Evolutionary conservation across 176 grass and related monocot species (phyloP).

Genomic region (Oryza longistaminata): DNA sequence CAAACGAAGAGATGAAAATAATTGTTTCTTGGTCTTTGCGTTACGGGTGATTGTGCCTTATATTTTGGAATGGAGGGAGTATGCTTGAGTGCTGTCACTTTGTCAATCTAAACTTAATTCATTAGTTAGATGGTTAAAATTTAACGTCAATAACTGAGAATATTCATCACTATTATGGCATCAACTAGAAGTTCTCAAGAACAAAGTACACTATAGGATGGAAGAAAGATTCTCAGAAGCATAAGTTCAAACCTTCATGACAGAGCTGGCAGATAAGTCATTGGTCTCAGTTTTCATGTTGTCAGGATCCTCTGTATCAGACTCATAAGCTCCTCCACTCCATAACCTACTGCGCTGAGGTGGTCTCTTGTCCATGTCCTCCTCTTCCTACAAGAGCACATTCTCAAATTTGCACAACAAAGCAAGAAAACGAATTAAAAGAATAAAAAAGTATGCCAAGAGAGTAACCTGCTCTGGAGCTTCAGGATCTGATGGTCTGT

Average conservation of each 20-base stretch:
- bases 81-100: neutral
- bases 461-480: constrained; percentile 63
- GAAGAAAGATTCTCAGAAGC: neutral
- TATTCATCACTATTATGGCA: neutral
- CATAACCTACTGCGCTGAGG: constrained; percentile 64
- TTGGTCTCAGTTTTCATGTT: constrained; percentile 28
- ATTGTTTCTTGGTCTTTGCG: no score
- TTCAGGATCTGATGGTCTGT: constrained; percentile 67
- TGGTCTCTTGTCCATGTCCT: constrained; percentile 65
- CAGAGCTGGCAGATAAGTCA: constrained; percentile 35
- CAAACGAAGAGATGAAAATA: no score
- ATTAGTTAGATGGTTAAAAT: neutral
- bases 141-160: constrained; percentile 7
- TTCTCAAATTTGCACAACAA: constrained; percentile 37
- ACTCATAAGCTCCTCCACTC: constrained; percentile 69
- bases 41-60: no score
- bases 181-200: constrained; percentile 2
- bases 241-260: constrained; percentile 44
- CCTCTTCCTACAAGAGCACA: constrained; percentile 59
- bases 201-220: neutral
- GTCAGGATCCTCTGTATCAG: constrained; percentile 73
- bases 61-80: no score
- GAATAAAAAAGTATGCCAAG: constrained; percentile 6
- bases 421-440: constrained; percentile 15
- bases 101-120: neutral